These are phyloP conservation scores for Colletotrichum sidae DNA, from an alignment of 2,329 filamentous ascomycete species.

Conservation along the genomic window DNA sequence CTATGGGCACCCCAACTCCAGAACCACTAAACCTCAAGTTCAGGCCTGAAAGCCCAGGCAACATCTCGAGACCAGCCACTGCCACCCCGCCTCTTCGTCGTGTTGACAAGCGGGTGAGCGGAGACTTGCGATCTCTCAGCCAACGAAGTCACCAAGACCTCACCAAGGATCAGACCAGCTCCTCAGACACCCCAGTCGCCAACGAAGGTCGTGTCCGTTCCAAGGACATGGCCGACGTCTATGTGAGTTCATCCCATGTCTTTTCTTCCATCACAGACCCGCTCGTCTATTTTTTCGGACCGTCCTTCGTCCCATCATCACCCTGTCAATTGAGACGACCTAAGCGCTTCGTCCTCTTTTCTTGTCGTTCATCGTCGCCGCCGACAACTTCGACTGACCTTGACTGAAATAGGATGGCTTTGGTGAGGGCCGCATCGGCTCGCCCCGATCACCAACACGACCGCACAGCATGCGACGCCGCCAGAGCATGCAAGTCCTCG, in stretches of 20 bases:
- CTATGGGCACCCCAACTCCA: slow-evolving; percentile 52
- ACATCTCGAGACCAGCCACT: slow-evolving; percentile 61
- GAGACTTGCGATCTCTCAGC: slow-evolving; percentile 79
- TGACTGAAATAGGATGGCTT: slow-evolving; percentile 81
- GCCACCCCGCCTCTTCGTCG: slow-evolving; percentile 78
- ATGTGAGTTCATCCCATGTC: slow-evolving; percentile 72
- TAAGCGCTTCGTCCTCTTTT: too few species aligned
- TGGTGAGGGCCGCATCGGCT: slow-evolving; percentile 87
- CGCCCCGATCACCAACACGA: slow-evolving; percentile 91
- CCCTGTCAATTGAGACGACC: slow-evolving; percentile 7
- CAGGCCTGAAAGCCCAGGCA: slow-evolving; percentile 73
- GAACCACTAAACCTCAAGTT: slow-evolving; percentile 63
- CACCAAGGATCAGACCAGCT: slow-evolving; percentile 38
- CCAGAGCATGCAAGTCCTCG: slow-evolving; percentile 96
- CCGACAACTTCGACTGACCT: slow-evolving; percentile 22
- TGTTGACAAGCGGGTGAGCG: slow-evolving; percentile 75
- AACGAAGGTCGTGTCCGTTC: slow-evolving; percentile 88
- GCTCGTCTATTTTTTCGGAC: slow-evolving; percentile 24
- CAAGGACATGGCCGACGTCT: slow-evolving; percentile 92
- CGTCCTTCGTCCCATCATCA: slow-evolving; percentile 1
- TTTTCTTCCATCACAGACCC: slow-evolving; percentile 13
- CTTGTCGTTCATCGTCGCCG: slow-evolving; percentile 14
- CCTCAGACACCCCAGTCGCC: slow-evolving; percentile 73
- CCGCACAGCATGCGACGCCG: slow-evolving; percentile 96
- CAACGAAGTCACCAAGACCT: slow-evolving; percentile 57